Base-by-base conservation (phyloP, 495 filamentous ascomycete genomes). In the Xylaria sp. region DNA sequence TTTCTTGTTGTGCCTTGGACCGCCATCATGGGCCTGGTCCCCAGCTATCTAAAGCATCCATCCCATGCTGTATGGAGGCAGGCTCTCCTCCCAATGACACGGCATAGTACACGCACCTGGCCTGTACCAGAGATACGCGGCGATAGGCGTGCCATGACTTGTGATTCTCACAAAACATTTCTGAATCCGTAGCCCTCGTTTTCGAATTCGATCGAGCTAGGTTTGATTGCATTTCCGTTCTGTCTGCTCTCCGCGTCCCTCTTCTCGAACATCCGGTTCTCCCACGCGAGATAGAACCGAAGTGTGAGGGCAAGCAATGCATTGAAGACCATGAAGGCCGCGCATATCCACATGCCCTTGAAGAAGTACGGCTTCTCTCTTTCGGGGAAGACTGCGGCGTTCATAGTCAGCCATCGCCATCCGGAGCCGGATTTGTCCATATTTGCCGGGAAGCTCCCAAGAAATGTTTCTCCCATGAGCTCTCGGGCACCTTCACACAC, bases 261-360 rank as follows among this genome's bases (percentile, higher is more conserved):
- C 69, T 24, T 70, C 71, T 91, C 90, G 26, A 89, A 83, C 59
- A 82, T 82, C 67, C 72, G 79, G 70, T 94, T 94, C 82, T 90
- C 88, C 85, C 87, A 89, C 12, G 77, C 80, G 33, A 93, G 80
- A 33, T 90, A 81, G 37, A 74, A 74, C 57, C 92, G 85, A 72
- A 92, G 77, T 29, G 76, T 68, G 24, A 91, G 71, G 0, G 90
- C 87, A 24, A 93, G 80, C 2, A 90, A 35, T 0, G 83, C 85
- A 53, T 88, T 92, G 80, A 92, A 89, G 69, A 90, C 84, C 88
- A 93, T 91, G 74, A 93, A 93, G 2, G 85, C 88, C 0, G 90
- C 91, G 76, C 91, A 93, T 50, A 93, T 82, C 19, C 79, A 81
- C 85, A 91, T 91, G 0, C 92, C 92, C 65, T 83, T 86, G n/a